Evolutionary conservation across 352 stramenopile genomes (phyloP), one percentile per base, ranked within the genome.

Genomic region (Globisporangium emineosum): DNA sequence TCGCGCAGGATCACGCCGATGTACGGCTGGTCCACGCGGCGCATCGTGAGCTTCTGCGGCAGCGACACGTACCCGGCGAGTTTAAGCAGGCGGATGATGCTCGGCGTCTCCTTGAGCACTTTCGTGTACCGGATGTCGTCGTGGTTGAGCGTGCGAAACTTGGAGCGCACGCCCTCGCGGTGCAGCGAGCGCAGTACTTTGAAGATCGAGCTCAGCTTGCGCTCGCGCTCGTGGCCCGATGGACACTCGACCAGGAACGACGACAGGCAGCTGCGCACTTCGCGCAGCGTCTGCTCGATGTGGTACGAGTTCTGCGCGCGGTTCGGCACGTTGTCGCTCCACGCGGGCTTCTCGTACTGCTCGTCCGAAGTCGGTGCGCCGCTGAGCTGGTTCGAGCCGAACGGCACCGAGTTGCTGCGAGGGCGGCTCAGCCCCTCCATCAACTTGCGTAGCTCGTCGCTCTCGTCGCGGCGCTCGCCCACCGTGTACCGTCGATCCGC

Each of bases 31-130:
- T 93, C 79, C 54, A 93, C 81, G 55, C 75, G 78, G 27, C 79
- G 74, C 80, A 93, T 93, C 30, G 79, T 84, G 54, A 93, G 77
- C 58, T 88, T 86, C 43, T 88, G 72, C 53, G 86, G 79, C 52
- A 89, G 67, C 30, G 82, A 89, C 5, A 90, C 77, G 59, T 90
- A 93, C 10, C 84, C 84, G 51, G 84, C 80, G 37, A 93, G 72
- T 55, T 86, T 85, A n/a, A 93, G 73, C 53, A 93, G 65, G 69
- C 84, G 78, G 37, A 93, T 83, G 65, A 93, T 79, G 62, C 84
- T 93, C 30, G 84, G 84, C 10, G 81, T 89, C 37, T 85, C 78
- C 51, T 83, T 59, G 29, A 89, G 68, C 65, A 90, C 78, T 56
- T 81, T 80, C 2, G 77, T 73, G 66, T 93, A 93, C 53, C 79